phyloP scores from a whole-genome alignment of 2,329 filamentous ascomycete species.

The Calonectria henricotiae region DNA sequence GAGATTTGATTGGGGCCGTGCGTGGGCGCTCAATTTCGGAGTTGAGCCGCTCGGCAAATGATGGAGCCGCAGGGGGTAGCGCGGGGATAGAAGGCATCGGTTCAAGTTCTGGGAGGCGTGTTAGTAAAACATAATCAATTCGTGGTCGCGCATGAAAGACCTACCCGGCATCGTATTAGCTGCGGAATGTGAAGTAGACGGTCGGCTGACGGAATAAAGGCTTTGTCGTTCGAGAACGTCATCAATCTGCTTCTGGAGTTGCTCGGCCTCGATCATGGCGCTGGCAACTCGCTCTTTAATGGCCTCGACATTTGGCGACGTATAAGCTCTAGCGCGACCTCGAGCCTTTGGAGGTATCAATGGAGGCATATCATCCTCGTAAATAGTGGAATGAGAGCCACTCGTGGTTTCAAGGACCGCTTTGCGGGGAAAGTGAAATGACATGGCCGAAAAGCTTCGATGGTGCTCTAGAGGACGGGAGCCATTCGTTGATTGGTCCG shows the following conservation, averaged over 20 bases:
- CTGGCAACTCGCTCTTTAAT: conserved; percentile 72
- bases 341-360: conserved; percentile 63
- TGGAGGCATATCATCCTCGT: conserved; percentile 52
- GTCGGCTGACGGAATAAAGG: conserved; percentile 69
- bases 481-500: conserved; percentile 41
- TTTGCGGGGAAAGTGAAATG: conserved; percentile 71
- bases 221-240: conserved; percentile 75
- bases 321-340: conserved; percentile 61
- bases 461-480: conserved; percentile 57
- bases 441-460: conserved; percentile 68
- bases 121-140: conserved; percentile 42
- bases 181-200: conserved; percentile 67
- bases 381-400: conserved; percentile 45
- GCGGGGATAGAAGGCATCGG: conserved; percentile 73
- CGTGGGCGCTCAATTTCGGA: conserved; percentile 61
- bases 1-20: conserved; percentile 57
- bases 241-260: conserved; percentile 73
- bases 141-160: conserved; percentile 39
- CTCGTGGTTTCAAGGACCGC: conserved; percentile 53
- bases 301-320: conserved; percentile 65
- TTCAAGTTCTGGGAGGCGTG: conserved; percentile 60
- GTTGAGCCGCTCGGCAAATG: conserved; percentile 72
- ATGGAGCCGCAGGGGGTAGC: conserved; percentile 71
- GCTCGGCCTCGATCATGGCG: conserved; percentile 74
- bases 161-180: conserved; percentile 55